Base-by-base conservation (phyloP, 495 filamentous ascomycete species). In the Penicillium goetzii region DNA sequence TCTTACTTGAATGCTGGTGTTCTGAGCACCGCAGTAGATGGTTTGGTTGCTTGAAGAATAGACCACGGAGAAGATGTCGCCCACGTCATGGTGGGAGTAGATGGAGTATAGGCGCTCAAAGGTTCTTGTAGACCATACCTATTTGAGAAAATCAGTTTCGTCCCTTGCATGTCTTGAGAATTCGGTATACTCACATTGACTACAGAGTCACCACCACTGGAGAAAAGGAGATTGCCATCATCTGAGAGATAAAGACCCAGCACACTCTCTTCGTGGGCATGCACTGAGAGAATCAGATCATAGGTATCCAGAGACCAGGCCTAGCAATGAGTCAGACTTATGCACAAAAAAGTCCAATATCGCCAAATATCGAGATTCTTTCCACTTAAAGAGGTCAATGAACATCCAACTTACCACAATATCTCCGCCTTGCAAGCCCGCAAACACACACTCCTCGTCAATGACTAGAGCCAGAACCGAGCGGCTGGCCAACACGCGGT, bases 21-120 rank as follows among this genome's bases (percentile, higher is more conserved):
- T 97, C 72, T 98, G 96, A 11, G 92, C 91, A 41, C 95, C 95
- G 47, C 97, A 85, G 78, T 96, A 99, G 14, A 95, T 85, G 0
- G 90, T 96, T 68, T 94, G 82, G 64, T 90, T 80, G 59, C 81
- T 83, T 3, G 86, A 76, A 2, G 93, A 97, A 76, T 96, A 97
- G 4, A 88, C 89, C 52, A 97, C 86, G 61, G 92, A 94, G 71
- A 98, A 99, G 26, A 99, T 88, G 74, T 99, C 95, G 52, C 95
- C 95, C 32, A 97, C 92, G 70, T 98, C 96, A 75, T 93, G 93
- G 38, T 89, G 90, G 33, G 92, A 95, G 76, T 97, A 96, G 61
- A 99, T 92, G 34, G 93, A 90, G 77, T 93, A 97, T 0, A 94
- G 78, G n/a, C 85, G 82, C 40, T 80, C 76, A 66, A 89, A 87